Conservation (phyloP, 176 grass and related monocot species). For the Aegilops sharonensis region DNA sequence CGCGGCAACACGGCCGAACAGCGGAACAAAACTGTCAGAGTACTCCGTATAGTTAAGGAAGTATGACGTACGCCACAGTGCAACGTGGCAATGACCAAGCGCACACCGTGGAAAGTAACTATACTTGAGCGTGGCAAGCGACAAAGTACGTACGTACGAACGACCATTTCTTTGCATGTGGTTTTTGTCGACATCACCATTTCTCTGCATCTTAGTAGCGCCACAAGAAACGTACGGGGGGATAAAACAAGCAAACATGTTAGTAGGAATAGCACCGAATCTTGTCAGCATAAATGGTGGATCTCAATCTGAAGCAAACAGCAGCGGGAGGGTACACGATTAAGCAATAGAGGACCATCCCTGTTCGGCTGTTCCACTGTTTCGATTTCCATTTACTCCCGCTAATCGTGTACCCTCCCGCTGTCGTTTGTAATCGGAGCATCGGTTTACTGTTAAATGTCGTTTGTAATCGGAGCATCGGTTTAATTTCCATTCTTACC, state of each 20-base stretch:
- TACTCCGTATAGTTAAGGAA: not conserved
- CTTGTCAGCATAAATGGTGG: constrained; percentile 30
- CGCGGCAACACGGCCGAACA: not conserved
- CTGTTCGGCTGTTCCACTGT: not conserved
- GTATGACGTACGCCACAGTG: not conserved
- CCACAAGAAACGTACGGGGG: not conserved
- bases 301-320: constrained; percentile 1
- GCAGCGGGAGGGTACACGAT: not conserved
- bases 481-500: no score
- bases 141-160: not conserved
- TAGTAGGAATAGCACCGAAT: not conserved
- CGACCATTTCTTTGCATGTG: no score
- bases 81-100: not conserved
- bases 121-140: not conserved
- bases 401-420: no score
- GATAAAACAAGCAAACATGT: not conserved
- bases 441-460: no score
- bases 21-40: not conserved
- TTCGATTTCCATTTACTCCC: no score
- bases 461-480: no score
- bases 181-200: not conserved
- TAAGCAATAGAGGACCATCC: not conserved
- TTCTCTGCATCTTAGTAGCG: not conserved
- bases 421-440: no score
- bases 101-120: not conserved